phyloP scores from a whole-genome alignment of 2,329 filamentous ascomycete species.

The Colletotrichum horii region DNA sequence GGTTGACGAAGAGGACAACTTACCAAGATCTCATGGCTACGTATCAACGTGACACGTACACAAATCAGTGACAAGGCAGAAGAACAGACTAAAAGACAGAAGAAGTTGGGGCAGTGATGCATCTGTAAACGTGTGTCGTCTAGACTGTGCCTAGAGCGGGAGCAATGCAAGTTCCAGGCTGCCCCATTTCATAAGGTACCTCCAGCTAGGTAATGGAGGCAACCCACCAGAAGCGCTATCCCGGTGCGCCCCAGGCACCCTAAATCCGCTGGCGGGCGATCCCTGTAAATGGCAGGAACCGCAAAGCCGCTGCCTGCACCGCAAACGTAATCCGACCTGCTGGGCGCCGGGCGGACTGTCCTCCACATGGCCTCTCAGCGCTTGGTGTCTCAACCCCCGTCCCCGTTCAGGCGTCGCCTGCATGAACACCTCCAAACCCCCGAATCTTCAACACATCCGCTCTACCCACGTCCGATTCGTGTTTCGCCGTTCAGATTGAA shows the following conservation, averaged over 20 bases:
- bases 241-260: not conserved
- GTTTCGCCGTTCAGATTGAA: not conserved
- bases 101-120: not conserved
- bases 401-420: not conserved
- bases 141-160: not conserved
- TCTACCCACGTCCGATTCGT: not conserved
- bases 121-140: not conserved
- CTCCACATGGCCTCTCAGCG: slow-evolving; percentile 10
- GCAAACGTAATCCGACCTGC: not conserved
- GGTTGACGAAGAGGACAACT: not conserved
- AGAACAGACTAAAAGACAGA: not conserved
- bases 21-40: not conserved
- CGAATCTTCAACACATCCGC: slow-evolving; percentile 8
- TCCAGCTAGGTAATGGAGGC: no score
- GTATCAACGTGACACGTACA: not conserved
- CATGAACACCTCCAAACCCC: slow-evolving; percentile 16
- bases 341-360: not conserved
- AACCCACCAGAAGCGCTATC: not conserved
- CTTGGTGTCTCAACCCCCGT: slow-evolving; percentile 6
- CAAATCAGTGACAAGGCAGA: not conserved
- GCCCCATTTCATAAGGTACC: not conserved
- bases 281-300: not conserved
- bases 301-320: not conserved
- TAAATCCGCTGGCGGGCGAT: not conserved
- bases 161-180: not conserved